Base-by-base conservation (phyloP, 331 rosid species). In the Malus hybrid region DNA sequence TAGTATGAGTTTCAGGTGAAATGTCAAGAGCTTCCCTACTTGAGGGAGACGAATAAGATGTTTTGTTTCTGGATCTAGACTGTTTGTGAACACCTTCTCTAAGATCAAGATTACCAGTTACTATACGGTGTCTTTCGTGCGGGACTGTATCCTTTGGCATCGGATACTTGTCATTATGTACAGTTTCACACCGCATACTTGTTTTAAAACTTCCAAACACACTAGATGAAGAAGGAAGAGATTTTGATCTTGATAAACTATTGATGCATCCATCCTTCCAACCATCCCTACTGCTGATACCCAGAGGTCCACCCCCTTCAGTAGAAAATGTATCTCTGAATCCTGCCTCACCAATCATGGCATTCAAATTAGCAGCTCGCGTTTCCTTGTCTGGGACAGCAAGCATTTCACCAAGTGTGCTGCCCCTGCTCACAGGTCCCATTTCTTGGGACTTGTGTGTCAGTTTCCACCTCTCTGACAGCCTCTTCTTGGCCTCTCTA, bases 281-380 rank as follows among this genome's bases (percentile, higher is more conserved):
- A 67, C 99, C 99, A 82, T 94, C 99, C 79, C 88, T 88, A 68
- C 96, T 94, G 87, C 99, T 92, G 75, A 94, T 94, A 67, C 99
- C 99, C 77, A 92, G 77, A 66, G 99, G 99, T 80, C 87, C 93
- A 79, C 72, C 90, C 76, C 62, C 84, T 52, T 85, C 81, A 65
- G 74, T 67, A 33, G 84, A 39, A 81, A 82, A 78, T 39, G 85
- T 85, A 76, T 81, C 80, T 60, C 64, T 52, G 67, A 70, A 78
- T 71, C 83, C 78, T 67, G 70, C 86, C 71, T 77, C 85, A 36
- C 62, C 71, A 7, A 76, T 77, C 76, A 11, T 69, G 67, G 80
- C 73, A 81, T 85, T 82, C 44, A 68, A 69, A 63, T 76, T 82
- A 52, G 76, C 69, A 10, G 84, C 73, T 69, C 69, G 82, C 29